Evolutionary conservation across 2,329 filamentous ascomycete species (phyloP).

Genomic region (Lasiodiplodia citricola): DNA sequence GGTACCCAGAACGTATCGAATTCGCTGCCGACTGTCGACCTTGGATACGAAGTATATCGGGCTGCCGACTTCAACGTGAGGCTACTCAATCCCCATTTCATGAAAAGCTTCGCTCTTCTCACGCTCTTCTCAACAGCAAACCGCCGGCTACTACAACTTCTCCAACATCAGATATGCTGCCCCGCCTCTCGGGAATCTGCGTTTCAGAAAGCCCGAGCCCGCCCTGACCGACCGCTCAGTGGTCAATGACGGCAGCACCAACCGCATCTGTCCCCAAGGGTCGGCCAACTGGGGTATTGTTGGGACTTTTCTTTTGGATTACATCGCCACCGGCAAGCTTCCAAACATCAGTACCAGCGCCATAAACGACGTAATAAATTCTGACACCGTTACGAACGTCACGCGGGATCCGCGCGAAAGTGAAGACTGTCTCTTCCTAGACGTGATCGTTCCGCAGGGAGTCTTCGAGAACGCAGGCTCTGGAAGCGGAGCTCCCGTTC

Average conservation of each 20-base stretch:
- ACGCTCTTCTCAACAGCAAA: slow-evolving; percentile 37
- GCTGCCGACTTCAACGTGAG: too few species aligned
- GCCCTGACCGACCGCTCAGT: slow-evolving; percentile 50
- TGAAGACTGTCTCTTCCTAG: slow-evolving; percentile 49
- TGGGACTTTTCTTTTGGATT: not conserved
- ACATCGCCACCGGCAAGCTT: slow-evolving; percentile 38
- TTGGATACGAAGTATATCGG: too few species aligned
- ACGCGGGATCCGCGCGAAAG: not conserved
- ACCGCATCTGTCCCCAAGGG: not conserved
- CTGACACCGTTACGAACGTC: slow-evolving; percentile 12
- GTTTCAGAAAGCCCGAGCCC: slow-evolving; percentile 55
- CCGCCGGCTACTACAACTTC: slow-evolving; percentile 58
- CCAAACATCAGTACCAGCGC: not conserved
- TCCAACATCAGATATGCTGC: slow-evolving; percentile 63
- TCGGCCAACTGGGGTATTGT: not conserved
- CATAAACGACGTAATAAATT: slow-evolving; percentile 16
- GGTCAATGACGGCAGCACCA: slow-evolving; percentile 52
- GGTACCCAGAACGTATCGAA: too few species aligned
- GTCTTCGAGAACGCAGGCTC: slow-evolving; percentile 37
- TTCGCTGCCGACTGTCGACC: too few species aligned
- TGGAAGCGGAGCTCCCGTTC: slow-evolving; percentile 40
- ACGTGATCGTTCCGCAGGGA: slow-evolving; percentile 43
- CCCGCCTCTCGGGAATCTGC: slow-evolving; percentile 56
- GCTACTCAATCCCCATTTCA: too few species aligned
- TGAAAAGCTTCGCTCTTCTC: not conserved